Conservation (phyloP, 768 basidiomycete species). For the Lactifluus piperatus region DNA sequence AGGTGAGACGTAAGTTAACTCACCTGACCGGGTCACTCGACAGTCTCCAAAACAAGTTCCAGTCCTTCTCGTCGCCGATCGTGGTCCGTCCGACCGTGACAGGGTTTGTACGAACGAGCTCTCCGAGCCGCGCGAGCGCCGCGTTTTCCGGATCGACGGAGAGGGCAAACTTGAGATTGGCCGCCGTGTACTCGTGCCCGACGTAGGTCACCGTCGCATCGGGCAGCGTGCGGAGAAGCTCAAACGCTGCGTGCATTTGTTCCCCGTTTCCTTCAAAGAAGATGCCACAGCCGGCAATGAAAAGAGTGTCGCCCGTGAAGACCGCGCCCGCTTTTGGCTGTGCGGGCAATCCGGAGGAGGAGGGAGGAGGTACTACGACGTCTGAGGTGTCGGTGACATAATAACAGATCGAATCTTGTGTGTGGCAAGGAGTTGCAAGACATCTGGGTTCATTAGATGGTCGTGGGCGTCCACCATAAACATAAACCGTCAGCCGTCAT, state of each 20-base stretch:
- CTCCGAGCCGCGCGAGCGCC: conserved; percentile 48
- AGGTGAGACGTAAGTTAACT: conserved; percentile 18
- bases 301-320: conserved; percentile 94
- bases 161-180: conserved; percentile 63
- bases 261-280: conserved; percentile 85
- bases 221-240: conserved; percentile 66
- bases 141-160: conserved; percentile 54
- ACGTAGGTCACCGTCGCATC: conserved; percentile 74
- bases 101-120: conserved; percentile 48
- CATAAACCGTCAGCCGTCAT: neutral
- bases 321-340: conserved; percentile 49
- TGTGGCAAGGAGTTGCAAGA: conserved; percentile 87
- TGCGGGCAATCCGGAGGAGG: conserved; percentile 28
- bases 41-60: conserved; percentile 94
- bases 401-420: conserved; percentile 94
- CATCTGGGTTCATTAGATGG: too few relatives aligned
- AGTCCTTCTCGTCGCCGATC: conserved; percentile 87
- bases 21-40: conserved; percentile 54
- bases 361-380: too few relatives aligned
- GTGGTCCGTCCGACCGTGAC: conserved; percentile 77
- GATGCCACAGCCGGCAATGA: conserved; percentile 80
- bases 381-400: conserved; percentile 42
- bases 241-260: conserved; percentile 73
- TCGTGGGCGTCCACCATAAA: too few relatives aligned
- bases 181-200: conserved; percentile 88